These are phyloP conservation scores for Ilex asprella DNA, from an alignment of 257 asterid genomes.

Conservation along the genomic window DNA sequence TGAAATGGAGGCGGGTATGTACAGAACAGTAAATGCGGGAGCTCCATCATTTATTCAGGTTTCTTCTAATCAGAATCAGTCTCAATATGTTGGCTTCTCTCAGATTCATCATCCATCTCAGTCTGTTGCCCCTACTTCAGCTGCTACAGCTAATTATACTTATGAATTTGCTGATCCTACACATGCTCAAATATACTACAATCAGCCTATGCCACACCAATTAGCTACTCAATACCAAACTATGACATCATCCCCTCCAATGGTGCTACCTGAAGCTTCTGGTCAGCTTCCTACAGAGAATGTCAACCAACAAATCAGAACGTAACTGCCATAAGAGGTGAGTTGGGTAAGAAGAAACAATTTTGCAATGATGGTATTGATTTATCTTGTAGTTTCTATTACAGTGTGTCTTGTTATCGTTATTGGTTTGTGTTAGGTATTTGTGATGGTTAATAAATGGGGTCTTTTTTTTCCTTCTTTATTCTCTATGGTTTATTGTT, in stretches of 20 bases:
- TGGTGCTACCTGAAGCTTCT: slow-evolving; percentile 38
- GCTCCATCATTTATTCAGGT: slow-evolving; percentile 56
- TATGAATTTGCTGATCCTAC: slow-evolving; percentile 65
- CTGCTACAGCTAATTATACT: slow-evolving; percentile 38
- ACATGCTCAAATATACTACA: slow-evolving; percentile 62
- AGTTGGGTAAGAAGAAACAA: slow-evolving; percentile 11
- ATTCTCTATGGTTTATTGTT: slow-evolving; percentile 16
- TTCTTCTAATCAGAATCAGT: slow-evolving; percentile 44
- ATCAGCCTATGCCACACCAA: slow-evolving; percentile 64
- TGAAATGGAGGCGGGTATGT: slow-evolving; percentile 48
- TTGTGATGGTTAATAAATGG: slow-evolving; percentile 9
- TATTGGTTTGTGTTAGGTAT: slow-evolving; percentile 7
- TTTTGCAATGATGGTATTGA: slow-evolving; percentile 24
- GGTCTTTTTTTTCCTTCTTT: slow-evolving; percentile 5
- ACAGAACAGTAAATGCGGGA: slow-evolving; percentile 38
- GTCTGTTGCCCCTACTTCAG: slow-evolving; percentile 54
- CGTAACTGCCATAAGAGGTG: slow-evolving; percentile 20
- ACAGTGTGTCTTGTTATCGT: slow-evolving; percentile 4
- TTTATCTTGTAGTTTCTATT: slow-evolving; percentile 4
- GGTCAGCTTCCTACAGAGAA: slow-evolving; percentile 39
- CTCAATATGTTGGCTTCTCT: slow-evolving; percentile 61
- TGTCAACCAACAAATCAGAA: slow-evolving; percentile 13
- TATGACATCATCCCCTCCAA: slow-evolving; percentile 39
- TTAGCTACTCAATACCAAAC: slow-evolving; percentile 73
- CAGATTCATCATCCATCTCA: slow-evolving; percentile 79